Base-by-base conservation (phyloP, 176 grass and related monocot species). In the Paspalum notatum region DNA sequence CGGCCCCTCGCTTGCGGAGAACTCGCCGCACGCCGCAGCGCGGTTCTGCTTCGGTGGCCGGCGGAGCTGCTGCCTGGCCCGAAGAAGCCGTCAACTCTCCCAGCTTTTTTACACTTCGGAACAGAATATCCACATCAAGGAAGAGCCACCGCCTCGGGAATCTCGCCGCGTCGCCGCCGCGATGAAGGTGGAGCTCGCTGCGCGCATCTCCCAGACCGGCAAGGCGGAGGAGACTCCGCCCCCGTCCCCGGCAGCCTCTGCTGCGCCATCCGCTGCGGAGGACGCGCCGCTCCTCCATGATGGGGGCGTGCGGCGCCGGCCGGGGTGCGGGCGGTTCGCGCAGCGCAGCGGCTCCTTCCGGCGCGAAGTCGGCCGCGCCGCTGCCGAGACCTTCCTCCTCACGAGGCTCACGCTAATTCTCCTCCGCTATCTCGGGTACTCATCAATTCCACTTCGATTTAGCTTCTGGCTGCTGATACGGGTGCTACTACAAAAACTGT, bases 361-460 rank as follows among this genome's bases (percentile, higher is more conserved):
- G 64, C 87, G 72, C 26, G 82, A 89, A 14, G 72, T 89, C 57
- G 71, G 87, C 26, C 77, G 66, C 72, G 87, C 82, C 10, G 87
- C 82, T 55, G 71, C 76, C 7, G 82, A 89, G 70, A 89, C 95
- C 38, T 94, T 87, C 43, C 92, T 98, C 56, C 59, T 94, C 74
- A 98, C 92, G 13, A 86, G 95, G 22, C 86, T 98, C 81, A 87
- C 92, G 7, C 45, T 98, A 66, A 89, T 43, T 37, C 92, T 99
- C 37, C 96, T 99, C 72, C 92, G 96, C 67, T 99, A 99, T 79
- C 90, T 99, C 40, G 96, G 90, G 96, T 95, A 88, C 24, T 57
- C 48, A 10, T 61, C 10, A 3, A 7, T 64, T 67, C 59, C 76
- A 38, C 26, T 85, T 62, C 77, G 66, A 13, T 77, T 53, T 45